These are phyloP conservation scores for Pythium diclinum DNA, from an alignment of 352 stramenopile genomes.

Conservation along the genomic window DNA sequence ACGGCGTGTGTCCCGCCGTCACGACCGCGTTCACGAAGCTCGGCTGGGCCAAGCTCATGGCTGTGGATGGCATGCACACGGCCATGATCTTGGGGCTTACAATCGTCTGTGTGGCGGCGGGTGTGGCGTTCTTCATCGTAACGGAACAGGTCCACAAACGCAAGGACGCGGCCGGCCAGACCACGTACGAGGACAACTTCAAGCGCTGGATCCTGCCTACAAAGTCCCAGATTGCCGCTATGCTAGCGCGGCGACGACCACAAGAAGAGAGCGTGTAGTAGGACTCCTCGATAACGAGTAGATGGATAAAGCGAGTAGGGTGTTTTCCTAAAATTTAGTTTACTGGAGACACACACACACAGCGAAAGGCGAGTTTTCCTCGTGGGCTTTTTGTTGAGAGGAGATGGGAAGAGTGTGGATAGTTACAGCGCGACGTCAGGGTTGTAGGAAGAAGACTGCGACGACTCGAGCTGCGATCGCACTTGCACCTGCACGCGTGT, in stretches of 20 bases:
- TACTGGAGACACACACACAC: constrained; percentile 11
- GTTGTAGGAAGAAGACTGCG: constrained; percentile 19
- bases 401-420: constrained; percentile 1
- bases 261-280: constrained; percentile 27
- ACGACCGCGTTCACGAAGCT: constrained; percentile 38
- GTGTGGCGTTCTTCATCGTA: constrained; percentile 41
- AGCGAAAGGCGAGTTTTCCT: background rate
- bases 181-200: constrained; percentile 57
- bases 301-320: background rate
- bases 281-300: background rate
- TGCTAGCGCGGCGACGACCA: constrained; percentile 19
- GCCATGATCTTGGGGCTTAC: constrained; percentile 42
- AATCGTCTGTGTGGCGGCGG: constrained; percentile 33
- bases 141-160: constrained; percentile 47
- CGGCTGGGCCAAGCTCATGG: constrained; percentile 34
- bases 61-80: constrained; percentile 36
- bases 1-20: constrained; percentile 37
- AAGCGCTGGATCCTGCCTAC: constrained; percentile 63
- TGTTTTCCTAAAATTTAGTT: constrained; percentile 9
- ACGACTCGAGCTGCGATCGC: constrained; percentile 16
- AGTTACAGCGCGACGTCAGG: constrained; percentile 38
- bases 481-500: constrained; percentile 23
- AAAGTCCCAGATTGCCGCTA: constrained; percentile 53
- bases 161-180: constrained; percentile 35
- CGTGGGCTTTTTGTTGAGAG: background rate